These are phyloP conservation scores for Mucor saturninus DNA, from an alignment of 371 early-diverging fungal species.

Conservation along the genomic window DNA sequence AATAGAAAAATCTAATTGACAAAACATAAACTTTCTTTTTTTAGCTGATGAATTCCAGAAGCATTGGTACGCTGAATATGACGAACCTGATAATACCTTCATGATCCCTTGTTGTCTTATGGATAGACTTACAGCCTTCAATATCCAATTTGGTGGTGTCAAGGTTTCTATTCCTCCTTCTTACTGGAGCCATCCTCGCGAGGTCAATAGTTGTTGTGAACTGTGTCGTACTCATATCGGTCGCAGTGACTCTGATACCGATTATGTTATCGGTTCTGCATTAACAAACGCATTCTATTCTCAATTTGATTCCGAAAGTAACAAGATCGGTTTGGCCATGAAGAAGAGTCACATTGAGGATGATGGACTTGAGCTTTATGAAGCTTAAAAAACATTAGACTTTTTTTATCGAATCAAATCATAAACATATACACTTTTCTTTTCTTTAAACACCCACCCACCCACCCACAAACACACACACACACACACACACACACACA, in stretches of 20 bases:
- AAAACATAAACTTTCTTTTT: background rate
- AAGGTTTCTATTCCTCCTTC: slow-evolving; percentile 43
- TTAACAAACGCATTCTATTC: slow-evolving; percentile 57
- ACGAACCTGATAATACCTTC: slow-evolving; percentile 42
- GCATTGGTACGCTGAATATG: slow-evolving; percentile 46
- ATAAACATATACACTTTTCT: background rate
- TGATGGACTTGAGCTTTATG: slow-evolving; percentile 32
- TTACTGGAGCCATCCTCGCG: slow-evolving; percentile 47
- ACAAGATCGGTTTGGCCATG: slow-evolving; percentile 45
- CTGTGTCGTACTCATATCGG: slow-evolving; percentile 49
- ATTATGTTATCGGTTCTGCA: slow-evolving; percentile 47
- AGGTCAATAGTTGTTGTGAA: slow-evolving; percentile 43
- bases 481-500: too few species aligned
- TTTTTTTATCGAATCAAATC: background rate
- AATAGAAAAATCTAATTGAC: background rate
- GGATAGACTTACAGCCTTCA: slow-evolving; percentile 43
- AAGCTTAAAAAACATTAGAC: slow-evolving; percentile 5
- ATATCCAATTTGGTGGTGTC: slow-evolving; percentile 39
- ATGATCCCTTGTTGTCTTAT: slow-evolving; percentile 51
- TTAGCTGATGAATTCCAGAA: slow-evolving; percentile 50
- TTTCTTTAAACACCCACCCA: background rate
- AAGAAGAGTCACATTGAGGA: slow-evolving; percentile 37
- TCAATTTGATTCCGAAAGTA: slow-evolving; percentile 43
- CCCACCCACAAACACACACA: too few species aligned
- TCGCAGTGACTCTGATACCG: slow-evolving; percentile 41